These are phyloP conservation scores for Umbellularia californica DNA, from an alignment of 164 flowering plant genomes.

Conservation along the genomic window DNA sequence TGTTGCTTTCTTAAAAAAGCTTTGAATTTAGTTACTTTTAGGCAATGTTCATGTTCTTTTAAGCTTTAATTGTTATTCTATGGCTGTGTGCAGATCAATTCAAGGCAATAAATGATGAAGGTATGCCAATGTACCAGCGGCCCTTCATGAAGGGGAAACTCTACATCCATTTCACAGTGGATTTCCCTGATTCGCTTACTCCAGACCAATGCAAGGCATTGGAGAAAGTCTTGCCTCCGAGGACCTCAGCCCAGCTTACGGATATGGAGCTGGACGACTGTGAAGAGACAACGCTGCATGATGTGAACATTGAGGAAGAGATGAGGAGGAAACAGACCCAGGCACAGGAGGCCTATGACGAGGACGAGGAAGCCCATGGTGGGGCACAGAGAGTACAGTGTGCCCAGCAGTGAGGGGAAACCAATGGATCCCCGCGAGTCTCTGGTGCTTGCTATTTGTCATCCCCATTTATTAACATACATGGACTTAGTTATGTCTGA, in stretches of 20 bases:
- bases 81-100: slow-evolving; percentile 40
- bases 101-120: slow-evolving; percentile 88
- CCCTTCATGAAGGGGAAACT: slow-evolving; percentile 92
- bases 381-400: slow-evolving; percentile 78
- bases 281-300: slow-evolving; percentile 85
- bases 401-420: slow-evolving; percentile 58
- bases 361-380: slow-evolving; percentile 57
- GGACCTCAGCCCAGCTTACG: slow-evolving; percentile 34
- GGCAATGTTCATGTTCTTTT: too few species aligned
- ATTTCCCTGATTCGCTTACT: slow-evolving; percentile 66
- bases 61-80: not conserved
- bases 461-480: too few species aligned
- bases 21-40: too few species aligned
- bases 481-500: too few species aligned
- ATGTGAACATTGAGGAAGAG: slow-evolving; percentile 90
- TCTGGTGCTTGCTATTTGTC: too few species aligned
- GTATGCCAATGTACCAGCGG: slow-evolving; percentile 82
- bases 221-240: slow-evolving; percentile 53
- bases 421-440: too few species aligned
- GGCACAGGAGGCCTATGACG: slow-evolving; percentile 73
- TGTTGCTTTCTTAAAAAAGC: too few species aligned
- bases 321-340: slow-evolving; percentile 68
- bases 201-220: slow-evolving; percentile 60
- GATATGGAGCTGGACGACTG: slow-evolving; percentile 95
- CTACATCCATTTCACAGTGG: slow-evolving; percentile 79